Base-by-base conservation (phyloP, 768 basidiomycete species). In the Candolleomyces eurysporus region DNA sequence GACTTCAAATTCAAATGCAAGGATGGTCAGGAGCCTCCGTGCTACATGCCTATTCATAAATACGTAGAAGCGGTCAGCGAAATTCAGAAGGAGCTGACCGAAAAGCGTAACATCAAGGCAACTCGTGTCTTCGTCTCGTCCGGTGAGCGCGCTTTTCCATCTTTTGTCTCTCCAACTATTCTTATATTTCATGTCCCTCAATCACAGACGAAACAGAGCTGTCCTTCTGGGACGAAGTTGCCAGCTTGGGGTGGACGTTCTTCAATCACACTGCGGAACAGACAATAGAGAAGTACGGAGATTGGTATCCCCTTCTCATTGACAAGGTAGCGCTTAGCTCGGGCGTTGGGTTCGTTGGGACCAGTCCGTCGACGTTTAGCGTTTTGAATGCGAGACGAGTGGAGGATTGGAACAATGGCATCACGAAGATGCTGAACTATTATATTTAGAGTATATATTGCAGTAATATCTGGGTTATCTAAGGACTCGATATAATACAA, bases 401-500 rank as follows among this genome's bases (percentile, higher is more conserved):
- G 9, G 52, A 53, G 16, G 52, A 53, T 32, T 53, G 52, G 52
- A 53, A 53, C 30, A 53, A 53, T 32, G 52, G 52, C 13, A 19
- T 53, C 13, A 53, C 52, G 52, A 32, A 31, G 52, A 31, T 53
- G 52, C 14, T 53, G 3, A 53, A 32, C 32, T 32, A 32, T 32
- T 32, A 32, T 32, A 32, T n/a, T 5, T 32, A 32, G 32, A 9
- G 32, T 32, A 32, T 32, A 32, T 32, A 32, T 32, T 32, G 9
- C 32, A 9, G 32, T 32, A 32, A 32, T 32, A 32, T 32, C 32
- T 32, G 5, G 32, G n/a, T n/a, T n/a, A n/a, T 32, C 5, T 32
- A 32, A 4, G 4, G 32, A 9, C 32, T 5, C 5, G 32, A 32
- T 32, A 32, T 4, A 9, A 32, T 32, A 32, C 32, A 32, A 32